Base-by-base conservation (phyloP, 441 rosid genomes). In the Monsonia emarginata region DNA sequence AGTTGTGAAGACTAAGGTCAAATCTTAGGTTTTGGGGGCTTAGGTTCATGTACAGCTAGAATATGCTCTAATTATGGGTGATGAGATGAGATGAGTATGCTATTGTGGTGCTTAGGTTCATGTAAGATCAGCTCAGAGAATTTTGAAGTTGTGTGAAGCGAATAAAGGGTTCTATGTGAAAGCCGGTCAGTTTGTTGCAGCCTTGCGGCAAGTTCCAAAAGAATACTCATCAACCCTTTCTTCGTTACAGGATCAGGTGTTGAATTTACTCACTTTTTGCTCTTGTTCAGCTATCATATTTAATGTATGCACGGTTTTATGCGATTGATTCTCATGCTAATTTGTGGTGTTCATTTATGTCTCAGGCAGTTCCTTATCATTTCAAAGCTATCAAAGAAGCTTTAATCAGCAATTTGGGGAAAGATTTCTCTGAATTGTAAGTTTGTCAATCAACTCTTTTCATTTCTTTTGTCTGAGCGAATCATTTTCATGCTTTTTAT, bases 171-270 rank as follows among this genome's bases (percentile, higher is more conserved):
- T 92, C 76, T 92, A 88, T 65, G 82, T 85, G 69, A 92, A 92
- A 85, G 98, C 98, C 30, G 98, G 96, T 42, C 98, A 92, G 72
- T 92, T 88, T 77, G 88, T 88, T 64, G 85, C 90, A 46, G 81
- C 96, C 18, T 27, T 92, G 79, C 80, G 84, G 71, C 93, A 86
- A 64, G 89, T 83, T 69, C 98, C 96, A 0, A 80, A 78, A 69
- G 95, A 89, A 72, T 91, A 91, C 72, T 77, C 87, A 3, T 70
- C 74, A 11, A 79, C 75, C 19, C 93, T 92, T 75, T 86, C 91
- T 9, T 79, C 95, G 2, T 78, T 92, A 68, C 95, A 88, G 78
- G 91, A 92, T 74, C 82, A 92, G 90, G 97, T 88, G 40, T 27
- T 56, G 21, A 40, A 1, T 26, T 28, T 66, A 0, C 18, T 28